phyloP scores from a whole-genome alignment of 2,329 filamentous ascomycete species.

The Monilinia laxa region DNA sequence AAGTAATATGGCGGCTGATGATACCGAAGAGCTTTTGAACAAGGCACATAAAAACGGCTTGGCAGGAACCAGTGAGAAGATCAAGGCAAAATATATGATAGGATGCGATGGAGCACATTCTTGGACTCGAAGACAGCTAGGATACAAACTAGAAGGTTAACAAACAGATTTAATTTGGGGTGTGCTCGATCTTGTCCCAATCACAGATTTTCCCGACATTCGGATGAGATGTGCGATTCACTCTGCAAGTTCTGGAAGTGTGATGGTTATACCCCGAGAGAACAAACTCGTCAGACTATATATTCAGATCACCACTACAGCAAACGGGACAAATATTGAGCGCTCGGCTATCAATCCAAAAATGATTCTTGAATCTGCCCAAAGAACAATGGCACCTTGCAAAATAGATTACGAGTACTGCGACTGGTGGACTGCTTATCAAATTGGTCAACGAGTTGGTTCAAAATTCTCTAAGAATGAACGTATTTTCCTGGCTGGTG shows the following conservation, averaged over 20 bases:
- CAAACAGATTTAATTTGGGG: conserved; percentile 57
- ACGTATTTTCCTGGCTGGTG: conserved; percentile 54
- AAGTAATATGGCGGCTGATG: conserved; percentile 57
- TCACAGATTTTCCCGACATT: conserved; percentile 57
- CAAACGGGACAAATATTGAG: conserved; percentile 45
- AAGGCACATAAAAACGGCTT: conserved; percentile 40
- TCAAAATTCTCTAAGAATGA: conserved; percentile 45
- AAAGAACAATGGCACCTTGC: conserved; percentile 66
- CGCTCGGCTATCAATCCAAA: conserved; percentile 63
- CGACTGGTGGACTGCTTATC: conserved; percentile 62
- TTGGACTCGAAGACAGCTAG: conserved; percentile 50
- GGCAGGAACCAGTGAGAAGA: conserved; percentile 51
- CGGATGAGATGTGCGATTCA: conserved; percentile 57
- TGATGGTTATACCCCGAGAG: conserved; percentile 63
- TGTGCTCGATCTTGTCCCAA: conserved; percentile 49
- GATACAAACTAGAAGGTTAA: conserved; percentile 58
- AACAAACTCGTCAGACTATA: conserved; percentile 58
- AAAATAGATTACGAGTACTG: conserved; percentile 62
- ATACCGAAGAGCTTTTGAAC: conserved; percentile 53
- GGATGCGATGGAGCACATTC: conserved; percentile 60
- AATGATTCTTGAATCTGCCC: conserved; percentile 60
- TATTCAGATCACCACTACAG: conserved; percentile 9
- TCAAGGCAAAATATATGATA: conserved; percentile 63
- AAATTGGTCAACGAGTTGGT: conserved; percentile 59
- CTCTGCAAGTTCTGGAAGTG: conserved; percentile 50